Base-by-base conservation (phyloP, 305 asterid species). In the Coffea humblotiana region DNA sequence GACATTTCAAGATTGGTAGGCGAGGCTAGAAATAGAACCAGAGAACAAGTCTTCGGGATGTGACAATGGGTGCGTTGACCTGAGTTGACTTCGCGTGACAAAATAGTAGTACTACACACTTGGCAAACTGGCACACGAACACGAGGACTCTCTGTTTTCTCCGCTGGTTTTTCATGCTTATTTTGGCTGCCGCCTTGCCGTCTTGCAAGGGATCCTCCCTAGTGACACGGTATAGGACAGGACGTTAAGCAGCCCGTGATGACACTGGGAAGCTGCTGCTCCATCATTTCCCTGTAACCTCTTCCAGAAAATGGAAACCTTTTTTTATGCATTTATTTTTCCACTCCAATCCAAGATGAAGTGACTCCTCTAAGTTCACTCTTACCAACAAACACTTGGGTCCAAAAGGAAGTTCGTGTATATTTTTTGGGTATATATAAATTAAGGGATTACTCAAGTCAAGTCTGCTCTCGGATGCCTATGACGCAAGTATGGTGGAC, bases 1-100 rank as follows among this genome's bases (percentile, higher is more conserved):
- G 11, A 6, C 19, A 18, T 51, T 80, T 80, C 83, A 74, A 74
- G 40, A 61, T 65, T 40, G 79, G 83, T 74, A 65, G 83, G 79
- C 83, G 25, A 5, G 43, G 43, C 6, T 37, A 5, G 43, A 29
- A 5, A 3, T 37, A 70, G 12, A 64, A 64, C 0, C n/a, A 27
- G 40, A 72, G 48, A 63, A 3, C 8, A 0, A 32, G 25, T 12
- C 40, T 7, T 21, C 15, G 13, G 78, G 78, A 73, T 64, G 78
- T 79, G 82, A 72, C 82, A 63, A 63, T 16, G 79, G 72, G 1
- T 76, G 37, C 35, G 25, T 64, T 76, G 72, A 76, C 79, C 45
- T 47, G 3, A 48, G 5, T 47, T 76, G 71, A 76, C 72, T 25
- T 71, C 43, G 7, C 25, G 11, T 3, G 72, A 47, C 32, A 29